Percentiles rank a stretch among this genome's conserved stretches.
phyloP scores from a whole-genome alignment of 2,329 filamentous ascomycete species.

The Xenosphaeropsis pyriputrescens region DNA sequence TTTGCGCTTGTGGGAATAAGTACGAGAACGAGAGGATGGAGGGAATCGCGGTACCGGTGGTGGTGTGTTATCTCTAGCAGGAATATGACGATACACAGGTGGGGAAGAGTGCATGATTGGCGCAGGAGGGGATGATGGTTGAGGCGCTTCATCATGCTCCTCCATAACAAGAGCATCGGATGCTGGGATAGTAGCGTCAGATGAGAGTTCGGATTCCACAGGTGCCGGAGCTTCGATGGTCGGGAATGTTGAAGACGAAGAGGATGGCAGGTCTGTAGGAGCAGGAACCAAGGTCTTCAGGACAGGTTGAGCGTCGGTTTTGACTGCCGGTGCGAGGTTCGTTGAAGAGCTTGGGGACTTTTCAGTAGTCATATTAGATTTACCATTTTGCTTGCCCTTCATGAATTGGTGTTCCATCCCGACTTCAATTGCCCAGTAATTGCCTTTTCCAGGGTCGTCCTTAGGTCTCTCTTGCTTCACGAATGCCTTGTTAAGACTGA shows the following conservation, averaged over 20 bases:
- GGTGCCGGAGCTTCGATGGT: constrained; percentile 9
- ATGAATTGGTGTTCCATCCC: constrained; percentile 82
- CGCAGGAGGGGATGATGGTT: constrained; percentile 53
- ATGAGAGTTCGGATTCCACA: constrained; percentile 43
- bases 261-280: constrained; percentile 9
- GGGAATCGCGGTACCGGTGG: constrained; percentile 50
- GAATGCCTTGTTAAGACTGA: constrained; percentile 93
- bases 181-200: constrained; percentile 62
- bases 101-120: constrained; percentile 79
- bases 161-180: constrained; percentile 40
- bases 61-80: constrained; percentile 54
- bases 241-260: constrained; percentile 6
- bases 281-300: constrained; percentile 11
- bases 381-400: constrained; percentile 65
- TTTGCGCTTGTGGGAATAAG: constrained; percentile 58
- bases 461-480: constrained; percentile 92
- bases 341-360: constrained; percentile 22
- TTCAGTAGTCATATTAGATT: constrained; percentile 37
- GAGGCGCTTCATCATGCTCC: constrained; percentile 26
- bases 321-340: constrained; percentile 2
- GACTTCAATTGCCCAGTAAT: constrained; percentile 91
- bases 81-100: constrained; percentile 48
- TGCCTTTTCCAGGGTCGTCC: constrained; percentile 92
- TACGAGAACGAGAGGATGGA: constrained; percentile 43
- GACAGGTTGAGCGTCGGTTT: constrained; percentile 9